Percentiles rank a stretch among this genome's conserved stretches.
Conservation (phyloP, 441 rosid genomes). For the Mallotus japonicus region DNA sequence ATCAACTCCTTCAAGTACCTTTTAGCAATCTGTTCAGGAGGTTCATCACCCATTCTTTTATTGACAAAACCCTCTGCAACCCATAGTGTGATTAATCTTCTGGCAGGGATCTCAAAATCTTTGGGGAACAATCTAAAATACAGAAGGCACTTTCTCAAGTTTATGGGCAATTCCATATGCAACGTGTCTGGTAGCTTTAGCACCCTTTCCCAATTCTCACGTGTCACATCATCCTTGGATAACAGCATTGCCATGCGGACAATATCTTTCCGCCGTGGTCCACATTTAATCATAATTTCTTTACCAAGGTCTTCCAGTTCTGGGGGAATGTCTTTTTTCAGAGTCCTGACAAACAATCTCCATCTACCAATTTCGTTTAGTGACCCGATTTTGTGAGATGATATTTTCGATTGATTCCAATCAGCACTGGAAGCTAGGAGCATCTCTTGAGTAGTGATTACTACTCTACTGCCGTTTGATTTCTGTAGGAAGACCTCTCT, state of each 20-base stretch:
- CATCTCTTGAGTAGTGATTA: not conserved
- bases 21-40: not conserved
- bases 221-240: not conserved
- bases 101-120: not conserved
- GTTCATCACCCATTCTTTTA: not conserved
- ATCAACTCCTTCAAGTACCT: not conserved
- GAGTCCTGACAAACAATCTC: not conserved
- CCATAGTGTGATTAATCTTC: not conserved
- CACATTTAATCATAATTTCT: not conserved
- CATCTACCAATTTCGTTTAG: not conserved
- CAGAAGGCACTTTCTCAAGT: not conserved
- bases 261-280: not conserved
- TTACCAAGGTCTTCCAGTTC: not conserved
- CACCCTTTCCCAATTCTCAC: not conserved
- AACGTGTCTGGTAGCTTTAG: not conserved
- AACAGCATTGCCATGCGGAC: not conserved
- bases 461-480: not conserved
- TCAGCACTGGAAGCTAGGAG: not conserved
- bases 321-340: not conserved
- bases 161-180: not conserved
- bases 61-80: constrained; percentile 2
- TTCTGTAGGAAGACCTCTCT: not conserved
- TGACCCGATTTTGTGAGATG: not conserved
- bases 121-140: not conserved
- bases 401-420: too few species aligned